Evolutionary conservation across 371 early-diverging fungal genomes (phyloP), one percentile per base, ranked within the genome.

Genomic region (Mucor irregularis): DNA sequence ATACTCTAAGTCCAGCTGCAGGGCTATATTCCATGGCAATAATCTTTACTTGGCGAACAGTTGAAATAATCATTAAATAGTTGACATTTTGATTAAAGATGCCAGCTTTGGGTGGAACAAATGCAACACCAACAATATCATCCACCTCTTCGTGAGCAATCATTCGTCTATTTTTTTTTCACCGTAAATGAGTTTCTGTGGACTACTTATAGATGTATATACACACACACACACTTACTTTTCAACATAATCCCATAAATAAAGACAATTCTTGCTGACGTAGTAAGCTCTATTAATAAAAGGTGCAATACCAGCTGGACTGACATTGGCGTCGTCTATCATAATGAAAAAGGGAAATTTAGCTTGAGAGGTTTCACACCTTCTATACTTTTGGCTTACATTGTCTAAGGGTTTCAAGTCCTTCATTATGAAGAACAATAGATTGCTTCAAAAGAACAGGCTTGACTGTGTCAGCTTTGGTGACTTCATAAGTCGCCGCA

Each of bases 231-330:
- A 10, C 14, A 39, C 42, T 63, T 74, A 80, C 80, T 81, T 82
- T 25, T 85, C 84, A 35, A 69, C 71, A 66, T 92, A 95, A 65
- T 97, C 69, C 94, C 94, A 95, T 34, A 97, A 61, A 63, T 89
- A 93, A 42, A 96, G 81, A 24, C 83, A 73, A 61, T 92, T 88
- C 64, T 92, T 93, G 39, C 95, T 85, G 4, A 90, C 89, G 46
- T 95, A 88, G 87, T 94, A 97, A 7, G 90, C 95, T 29, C 92
- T 85, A 37, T 86, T 76, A 49, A 97, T 88, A 54, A 91, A 90
- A n/a, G 94, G 89, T 3, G 64, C 65, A 24, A 78, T 43, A 11
- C 78, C 78, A 37, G 58, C 58, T 3, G 70, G 61, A 44, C 61
- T 64, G 4, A 25, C 10, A 7, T 53, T 61, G 13, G 60, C 31